These are phyloP conservation scores for Aspergillus udagawae DNA, from an alignment of 2,329 filamentous ascomycete genomes.

Conservation along the genomic window DNA sequence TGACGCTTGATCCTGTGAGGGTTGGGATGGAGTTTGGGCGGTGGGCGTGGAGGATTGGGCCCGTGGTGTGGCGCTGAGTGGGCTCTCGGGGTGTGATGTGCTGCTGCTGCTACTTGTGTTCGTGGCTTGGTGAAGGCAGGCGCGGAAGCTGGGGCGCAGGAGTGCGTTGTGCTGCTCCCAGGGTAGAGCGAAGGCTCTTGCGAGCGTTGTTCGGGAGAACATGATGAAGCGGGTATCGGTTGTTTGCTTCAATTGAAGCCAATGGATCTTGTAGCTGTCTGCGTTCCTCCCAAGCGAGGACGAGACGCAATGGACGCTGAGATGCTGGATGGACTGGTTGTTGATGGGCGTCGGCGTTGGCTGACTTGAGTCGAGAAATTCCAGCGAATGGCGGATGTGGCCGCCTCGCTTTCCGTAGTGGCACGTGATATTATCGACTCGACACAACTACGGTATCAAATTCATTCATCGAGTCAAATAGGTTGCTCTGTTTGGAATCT, in stretches of 20 bases:
- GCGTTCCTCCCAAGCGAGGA: not conserved
- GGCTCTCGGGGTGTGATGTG: constrained; percentile 28
- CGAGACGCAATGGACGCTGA: constrained; percentile 6
- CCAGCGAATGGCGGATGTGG: constrained; percentile 25
- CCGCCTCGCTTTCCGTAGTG: constrained; percentile 22
- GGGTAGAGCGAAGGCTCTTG: constrained; percentile 24
- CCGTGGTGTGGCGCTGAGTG: constrained; percentile 23
- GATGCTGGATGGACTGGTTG: not conserved
- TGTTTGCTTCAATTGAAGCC: constrained; percentile 7
- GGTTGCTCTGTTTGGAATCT: not conserved
- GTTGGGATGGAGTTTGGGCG: constrained; percentile 9
- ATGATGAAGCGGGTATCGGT: constrained; percentile 21
- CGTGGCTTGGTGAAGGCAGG: constrained; percentile 40
- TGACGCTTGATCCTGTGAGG: constrained; percentile 35
- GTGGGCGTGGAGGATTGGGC: constrained; percentile 20
- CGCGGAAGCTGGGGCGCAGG: constrained; percentile 29
- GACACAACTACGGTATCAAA: not conserved
- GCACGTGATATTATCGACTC: constrained; percentile 23
- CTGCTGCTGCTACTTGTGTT: constrained; percentile 24
- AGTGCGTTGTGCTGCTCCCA: constrained; percentile 19
- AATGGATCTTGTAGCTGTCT: constrained; percentile 3
- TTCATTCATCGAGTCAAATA: constrained; percentile 1
- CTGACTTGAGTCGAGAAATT: constrained; percentile 29
- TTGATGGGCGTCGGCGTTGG: constrained; percentile 7
- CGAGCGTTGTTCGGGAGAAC: constrained; percentile 35